Base-by-base conservation (phyloP, 1,139 yeast species). In the Scheffersomyces segobiensis region DNA sequence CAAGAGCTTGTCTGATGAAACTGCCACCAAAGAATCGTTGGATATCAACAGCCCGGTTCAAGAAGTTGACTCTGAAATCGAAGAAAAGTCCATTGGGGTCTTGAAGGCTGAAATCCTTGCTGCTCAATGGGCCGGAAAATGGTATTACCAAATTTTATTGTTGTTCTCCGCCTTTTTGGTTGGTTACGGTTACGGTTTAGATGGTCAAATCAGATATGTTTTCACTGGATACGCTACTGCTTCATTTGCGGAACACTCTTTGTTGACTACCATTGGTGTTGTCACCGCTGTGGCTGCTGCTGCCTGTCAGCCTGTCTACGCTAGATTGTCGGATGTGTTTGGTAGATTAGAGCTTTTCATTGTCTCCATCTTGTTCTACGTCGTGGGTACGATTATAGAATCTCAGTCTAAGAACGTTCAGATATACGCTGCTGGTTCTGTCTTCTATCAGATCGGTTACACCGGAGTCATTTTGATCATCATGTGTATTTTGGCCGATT, bases 21-120 rank as follows among this genome's bases (percentile, higher is more conserved):
- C 50, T 17, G 24, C 22, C 24, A 20, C 50, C 1, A 48, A 48
- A 10, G 50, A 48, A 21, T 48, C 50, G 24, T 21, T 48, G 21
- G 50, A 48, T 24, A n/a, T 20, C 21, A 48, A 14, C 24, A 48
- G 24, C 3, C 7, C 19, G 8, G 26, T 24, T n/a, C 17, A 21
- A 14, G 50, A 48, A 5, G 50, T 14, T 24, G 14, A 26, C 52
- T 19, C n/a, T 14, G 55, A 52, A 18, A 10, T 14, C 42, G 62
- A 55, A 20, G 62, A 59, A 50, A 59, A 56, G 56, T 66, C 70
- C 2, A 60, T 70, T 56, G 80, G 80, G 55, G 78, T 77, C 42
- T 59, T 67, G 53, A 75, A 71, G 60, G 75, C 78, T 18, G 79
- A 77, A 62, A 63, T 77, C 39, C 66, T 77, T 57, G 72, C 76